Percentiles rank a stretch among this genome's conserved stretches.
Conservation (phyloP, 805 yeast genomes). For the Starmerella tilneyi region DNA sequence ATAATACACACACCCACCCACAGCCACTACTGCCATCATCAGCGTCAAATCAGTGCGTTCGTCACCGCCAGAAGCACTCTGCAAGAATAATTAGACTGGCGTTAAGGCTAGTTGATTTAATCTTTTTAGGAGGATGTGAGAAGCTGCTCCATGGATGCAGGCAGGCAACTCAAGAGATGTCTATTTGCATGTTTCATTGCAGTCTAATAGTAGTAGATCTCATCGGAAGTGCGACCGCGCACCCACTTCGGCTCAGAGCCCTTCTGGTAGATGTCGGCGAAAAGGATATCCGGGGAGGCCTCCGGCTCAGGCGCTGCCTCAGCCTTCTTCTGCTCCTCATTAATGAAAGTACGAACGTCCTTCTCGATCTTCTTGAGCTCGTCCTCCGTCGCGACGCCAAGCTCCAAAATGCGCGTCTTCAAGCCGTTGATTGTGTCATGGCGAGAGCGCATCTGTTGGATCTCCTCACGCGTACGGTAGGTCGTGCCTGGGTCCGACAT, state of each 20-base stretch:
- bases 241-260: conserved; percentile 86
- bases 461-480: conserved; percentile 99
- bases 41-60: no score
- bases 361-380: conserved; percentile 92
- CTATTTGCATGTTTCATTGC: no score
- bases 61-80: no score
- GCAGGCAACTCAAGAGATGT: no score
- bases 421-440: conserved; percentile 96
- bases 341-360: conserved; percentile 91
- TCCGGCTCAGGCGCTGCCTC: conserved; percentile 92
- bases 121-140: no score
- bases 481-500: conserved; percentile 99
- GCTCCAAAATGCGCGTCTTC: conserved; percentile 73
- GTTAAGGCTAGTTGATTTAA: no score
- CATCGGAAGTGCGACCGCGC: conserved; percentile 95
- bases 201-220: conserved; percentile 65
- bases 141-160: no score
- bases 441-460: conserved; percentile 97
- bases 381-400: conserved; percentile 80
- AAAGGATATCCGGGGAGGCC: conserved; percentile 85
- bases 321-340: conserved; percentile 86
- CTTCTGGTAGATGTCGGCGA: conserved; percentile 92
- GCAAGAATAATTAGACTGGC: no score
- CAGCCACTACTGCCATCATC: no score
- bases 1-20: no score